phyloP scores from a whole-genome alignment of 495 filamentous ascomycete species.

The Penicillium turbatum region DNA sequence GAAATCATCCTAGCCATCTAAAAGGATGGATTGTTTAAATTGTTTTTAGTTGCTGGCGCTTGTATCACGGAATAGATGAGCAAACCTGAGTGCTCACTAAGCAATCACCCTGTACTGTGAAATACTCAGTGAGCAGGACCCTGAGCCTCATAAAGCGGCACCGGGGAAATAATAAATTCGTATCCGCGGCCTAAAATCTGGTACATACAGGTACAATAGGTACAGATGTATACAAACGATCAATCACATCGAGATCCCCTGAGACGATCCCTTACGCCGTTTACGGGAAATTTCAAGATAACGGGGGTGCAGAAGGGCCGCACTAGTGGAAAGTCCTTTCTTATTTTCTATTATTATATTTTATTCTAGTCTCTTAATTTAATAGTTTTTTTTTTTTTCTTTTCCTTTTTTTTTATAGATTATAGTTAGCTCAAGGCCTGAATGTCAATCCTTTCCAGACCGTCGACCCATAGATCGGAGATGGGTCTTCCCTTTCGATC shows the following conservation, averaged over 20 bases:
- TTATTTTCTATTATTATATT: constrained; percentile 12
- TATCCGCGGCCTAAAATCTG: too few species aligned
- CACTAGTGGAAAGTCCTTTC: constrained; percentile 30
- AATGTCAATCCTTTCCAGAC: constrained; percentile 30
- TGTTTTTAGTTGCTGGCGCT: too few species aligned
- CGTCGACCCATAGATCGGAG: constrained; percentile 28
- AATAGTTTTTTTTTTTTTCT: not conserved
- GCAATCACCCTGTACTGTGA: not conserved
- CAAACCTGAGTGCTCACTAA: too few species aligned
- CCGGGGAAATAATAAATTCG: too few species aligned
- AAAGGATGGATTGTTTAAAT: too few species aligned
- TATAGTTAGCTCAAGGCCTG: constrained; percentile 12
- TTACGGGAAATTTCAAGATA: constrained; percentile 28
- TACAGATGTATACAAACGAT: not conserved
- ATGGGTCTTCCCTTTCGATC: constrained; percentile 22
- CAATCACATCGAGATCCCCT: constrained; percentile 2
- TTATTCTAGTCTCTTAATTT: not conserved
- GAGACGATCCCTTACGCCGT: constrained; percentile 26
- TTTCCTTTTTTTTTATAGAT: constrained; percentile 1
- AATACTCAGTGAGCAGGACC: constrained; percentile 3
- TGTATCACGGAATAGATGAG: too few species aligned
- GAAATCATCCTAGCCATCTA: too few species aligned
- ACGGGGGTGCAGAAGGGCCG: constrained; percentile 31
- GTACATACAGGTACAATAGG: not conserved
- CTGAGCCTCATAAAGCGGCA: not conserved